Conservation (phyloP, 2,329 filamentous ascomycete genomes). For the Xenosphaeropsis pyriputrescens region DNA sequence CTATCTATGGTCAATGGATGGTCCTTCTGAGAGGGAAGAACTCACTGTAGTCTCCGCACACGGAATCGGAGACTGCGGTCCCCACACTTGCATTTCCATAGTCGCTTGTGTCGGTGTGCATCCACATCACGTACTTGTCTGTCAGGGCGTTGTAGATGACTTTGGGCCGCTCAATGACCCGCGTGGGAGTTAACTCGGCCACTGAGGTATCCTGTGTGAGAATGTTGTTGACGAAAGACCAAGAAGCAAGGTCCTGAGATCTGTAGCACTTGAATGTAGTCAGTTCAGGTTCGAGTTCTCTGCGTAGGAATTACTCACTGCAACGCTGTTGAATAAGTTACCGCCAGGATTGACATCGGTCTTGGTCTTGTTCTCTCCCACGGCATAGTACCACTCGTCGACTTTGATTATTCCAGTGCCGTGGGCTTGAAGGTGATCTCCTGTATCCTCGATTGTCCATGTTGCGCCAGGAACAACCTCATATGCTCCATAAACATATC, state of each 20-base stretch:
- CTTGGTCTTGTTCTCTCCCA: slow-evolving; percentile 56
- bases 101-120: slow-evolving; percentile 48
- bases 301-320: slow-evolving; percentile 2
- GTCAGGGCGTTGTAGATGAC: slow-evolving; percentile 53
- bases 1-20: too few species aligned
- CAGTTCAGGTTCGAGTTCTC: too few species aligned
- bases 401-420: slow-evolving; percentile 48
- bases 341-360: slow-evolving; percentile 44
- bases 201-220: slow-evolving; percentile 33
- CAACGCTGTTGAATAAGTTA: slow-evolving; percentile 52
- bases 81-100: slow-evolving; percentile 52
- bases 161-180: slow-evolving; percentile 54
- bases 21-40: too few species aligned
- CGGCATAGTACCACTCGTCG: slow-evolving; percentile 45
- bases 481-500: too few species aligned
- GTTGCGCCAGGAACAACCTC: slow-evolving; percentile 16
- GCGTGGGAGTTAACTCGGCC: slow-evolving; percentile 44
- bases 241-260: slow-evolving; percentile 40
- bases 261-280: not conserved
- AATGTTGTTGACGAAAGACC: slow-evolving; percentile 44
- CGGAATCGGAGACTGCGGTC: slow-evolving; percentile 40
- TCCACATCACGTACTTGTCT: slow-evolving; percentile 49
- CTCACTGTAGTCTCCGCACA: slow-evolving; percentile 50
- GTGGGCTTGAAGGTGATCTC: slow-evolving; percentile 49
- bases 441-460: slow-evolving; percentile 15